Conservation (phyloP, 2,329 filamentous ascomycete genomes). For the Monosporascus cannonballus region DNA sequence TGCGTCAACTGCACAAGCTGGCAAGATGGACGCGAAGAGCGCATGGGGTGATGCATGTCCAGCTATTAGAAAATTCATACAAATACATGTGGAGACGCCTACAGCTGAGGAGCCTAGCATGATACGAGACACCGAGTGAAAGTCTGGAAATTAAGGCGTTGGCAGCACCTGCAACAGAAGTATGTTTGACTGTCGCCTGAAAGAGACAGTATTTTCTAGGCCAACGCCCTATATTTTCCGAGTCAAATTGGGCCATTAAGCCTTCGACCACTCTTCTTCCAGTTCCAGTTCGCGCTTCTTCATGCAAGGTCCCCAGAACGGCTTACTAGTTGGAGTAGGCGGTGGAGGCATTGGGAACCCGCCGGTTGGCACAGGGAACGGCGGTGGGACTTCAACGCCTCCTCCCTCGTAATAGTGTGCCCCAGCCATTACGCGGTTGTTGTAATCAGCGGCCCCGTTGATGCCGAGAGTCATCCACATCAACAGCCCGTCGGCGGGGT, state of each 20-base stretch:
- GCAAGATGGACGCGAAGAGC: constrained; percentile 49
- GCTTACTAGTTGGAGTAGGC: constrained; percentile 7
- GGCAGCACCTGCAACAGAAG: not conserved
- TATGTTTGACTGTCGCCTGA: not conserved
- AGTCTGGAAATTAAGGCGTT: not conserved
- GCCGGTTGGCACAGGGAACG: constrained; percentile 6
- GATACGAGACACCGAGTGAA: not conserved
- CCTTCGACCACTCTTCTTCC: not conserved
- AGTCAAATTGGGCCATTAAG: not conserved
- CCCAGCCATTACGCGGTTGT: constrained; percentile 8
- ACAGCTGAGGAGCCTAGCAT: not conserved
- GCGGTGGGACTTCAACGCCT: constrained; percentile 13
- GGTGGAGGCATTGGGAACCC: constrained; percentile 7
- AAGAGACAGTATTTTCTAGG: not conserved
- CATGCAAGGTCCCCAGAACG: constrained; percentile 17
- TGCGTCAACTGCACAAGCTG: constrained; percentile 54
- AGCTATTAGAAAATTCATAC: not conserved
- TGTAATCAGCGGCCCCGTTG: constrained; percentile 28
- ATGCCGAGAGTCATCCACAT: constrained; percentile 46
- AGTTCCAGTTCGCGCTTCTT: constrained; percentile 12
- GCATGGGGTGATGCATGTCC: constrained; percentile 14
- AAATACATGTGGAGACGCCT: not conserved
- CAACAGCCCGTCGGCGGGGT: constrained; percentile 41
- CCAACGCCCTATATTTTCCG: not conserved
- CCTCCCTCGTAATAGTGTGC: constrained; percentile 16